A percentile compares a stretch with the other conserved stretches of the same genome.
Evolutionary conservation across 148 eudicot genomes (phyloP).

Genomic region (Oxyria digyna): DNA sequence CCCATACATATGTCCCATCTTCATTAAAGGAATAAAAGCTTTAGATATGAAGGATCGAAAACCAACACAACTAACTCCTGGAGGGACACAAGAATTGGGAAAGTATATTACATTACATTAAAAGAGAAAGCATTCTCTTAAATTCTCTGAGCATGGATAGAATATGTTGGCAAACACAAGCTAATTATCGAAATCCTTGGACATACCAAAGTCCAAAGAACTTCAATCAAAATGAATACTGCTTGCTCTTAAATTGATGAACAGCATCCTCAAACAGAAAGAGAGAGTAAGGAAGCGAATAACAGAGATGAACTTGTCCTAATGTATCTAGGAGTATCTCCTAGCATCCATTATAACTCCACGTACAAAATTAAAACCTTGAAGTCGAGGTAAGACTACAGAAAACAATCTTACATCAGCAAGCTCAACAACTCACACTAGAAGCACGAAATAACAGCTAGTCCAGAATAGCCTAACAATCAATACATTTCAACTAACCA

Average conservation of each 20-base stretch:
- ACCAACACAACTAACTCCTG: conserved; percentile 29
- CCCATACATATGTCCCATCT: conserved; percentile 37
- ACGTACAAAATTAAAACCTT: not conserved
- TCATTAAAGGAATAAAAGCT: conserved; percentile 50
- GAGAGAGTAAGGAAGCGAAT: not conserved
- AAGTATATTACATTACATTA: not conserved
- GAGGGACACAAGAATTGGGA: conserved; percentile 9
- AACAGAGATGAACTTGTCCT: conserved; percentile 1
- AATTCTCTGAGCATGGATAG: not conserved
- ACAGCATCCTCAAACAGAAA: not conserved
- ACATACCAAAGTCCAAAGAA: not conserved
- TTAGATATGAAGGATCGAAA: conserved; percentile 48
- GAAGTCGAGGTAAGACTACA: not conserved
- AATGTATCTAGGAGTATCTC: not conserved
- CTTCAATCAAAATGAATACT: not conserved
- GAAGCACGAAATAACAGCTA: not conserved
- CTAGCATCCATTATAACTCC: not conserved
- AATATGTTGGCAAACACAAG: not conserved
- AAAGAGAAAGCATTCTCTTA: not conserved
- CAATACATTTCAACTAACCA: conserved; percentile 25
- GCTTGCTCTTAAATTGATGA: not conserved
- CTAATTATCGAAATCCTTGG: not conserved
- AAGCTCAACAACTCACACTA: not conserved
- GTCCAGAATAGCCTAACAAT: not conserved
- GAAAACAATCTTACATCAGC: not conserved